Conservation (phyloP, 192 early-diverging fungal species). For the Coemansia biformis region DNA sequence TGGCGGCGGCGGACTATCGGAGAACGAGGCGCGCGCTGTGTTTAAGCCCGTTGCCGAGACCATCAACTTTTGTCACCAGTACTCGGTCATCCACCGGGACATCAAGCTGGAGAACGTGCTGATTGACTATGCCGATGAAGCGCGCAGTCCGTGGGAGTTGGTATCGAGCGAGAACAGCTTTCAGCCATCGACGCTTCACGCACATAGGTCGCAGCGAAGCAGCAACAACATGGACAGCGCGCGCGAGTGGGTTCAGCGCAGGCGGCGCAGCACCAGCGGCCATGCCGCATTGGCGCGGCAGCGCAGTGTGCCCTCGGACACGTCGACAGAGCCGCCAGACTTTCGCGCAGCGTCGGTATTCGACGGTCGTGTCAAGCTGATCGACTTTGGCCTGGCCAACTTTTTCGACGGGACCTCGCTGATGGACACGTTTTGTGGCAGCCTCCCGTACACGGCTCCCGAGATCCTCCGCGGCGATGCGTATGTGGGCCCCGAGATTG, state of each 20-base stretch:
- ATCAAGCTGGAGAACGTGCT: conserved; percentile 89
- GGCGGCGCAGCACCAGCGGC: no score
- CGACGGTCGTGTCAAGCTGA: conserved; percentile 68
- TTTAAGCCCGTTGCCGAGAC: conserved; percentile 46
- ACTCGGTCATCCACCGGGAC: conserved; percentile 78
- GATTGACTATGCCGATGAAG: conserved; percentile 47
- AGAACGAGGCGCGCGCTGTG: conserved; percentile 25
- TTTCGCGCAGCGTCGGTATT: conserved; percentile 13
- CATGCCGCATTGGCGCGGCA: no score
- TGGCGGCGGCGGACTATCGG: conserved; percentile 27
- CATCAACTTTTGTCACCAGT: conserved; percentile 55
- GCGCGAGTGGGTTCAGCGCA: no score
- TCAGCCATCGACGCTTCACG: no score
- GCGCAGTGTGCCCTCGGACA: no score
- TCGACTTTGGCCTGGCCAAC: conserved; percentile 91
- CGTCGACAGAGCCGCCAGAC: no score
- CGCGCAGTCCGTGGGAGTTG: conserved; percentile 1
- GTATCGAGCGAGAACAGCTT: background rate
- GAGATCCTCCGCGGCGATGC: conserved; percentile 90
- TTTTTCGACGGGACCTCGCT: conserved; percentile 61
- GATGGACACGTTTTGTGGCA: conserved; percentile 88
- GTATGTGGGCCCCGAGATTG: conserved; percentile 91
- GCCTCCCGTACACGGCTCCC: conserved; percentile 80
- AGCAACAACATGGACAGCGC: background rate
- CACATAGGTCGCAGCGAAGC: background rate